A percentile compares a stretch with the other conserved stretches of the same genome.
phyloP scores from a whole-genome alignment of 2,329 filamentous ascomycete species.

The Teratosphaeria destructans region DNA sequence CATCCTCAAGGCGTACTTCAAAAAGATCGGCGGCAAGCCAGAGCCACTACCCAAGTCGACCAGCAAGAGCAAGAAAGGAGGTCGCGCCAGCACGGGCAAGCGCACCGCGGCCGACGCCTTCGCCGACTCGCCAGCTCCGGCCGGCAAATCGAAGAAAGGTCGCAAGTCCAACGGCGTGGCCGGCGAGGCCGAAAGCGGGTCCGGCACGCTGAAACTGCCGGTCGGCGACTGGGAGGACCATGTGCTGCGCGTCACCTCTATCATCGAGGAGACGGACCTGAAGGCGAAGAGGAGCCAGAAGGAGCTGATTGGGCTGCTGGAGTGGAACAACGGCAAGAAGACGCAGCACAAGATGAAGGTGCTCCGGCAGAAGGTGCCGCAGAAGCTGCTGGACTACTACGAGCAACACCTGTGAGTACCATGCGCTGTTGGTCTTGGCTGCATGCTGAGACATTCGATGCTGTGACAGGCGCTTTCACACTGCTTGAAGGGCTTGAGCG shows the following conservation, averaged over 20 bases:
- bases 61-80: slow-evolving; percentile 18
- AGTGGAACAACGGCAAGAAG: slow-evolving; percentile 62
- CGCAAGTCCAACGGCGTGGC: slow-evolving; percentile 18
- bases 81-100: slow-evolving; percentile 7
- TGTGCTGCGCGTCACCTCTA: slow-evolving; percentile 59
- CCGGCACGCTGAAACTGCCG: slow-evolving; percentile 51
- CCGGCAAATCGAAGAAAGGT: slow-evolving; percentile 13
- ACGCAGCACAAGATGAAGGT: slow-evolving; percentile 60
- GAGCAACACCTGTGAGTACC: slow-evolving; percentile 29
- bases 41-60: slow-evolving; percentile 8
- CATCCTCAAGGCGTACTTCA: slow-evolving; percentile 55
- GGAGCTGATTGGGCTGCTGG: slow-evolving; percentile 56
- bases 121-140: slow-evolving; percentile 18
- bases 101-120: slow-evolving; percentile 11
- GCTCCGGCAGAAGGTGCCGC: slow-evolving; percentile 66
- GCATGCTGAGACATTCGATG: neutral
- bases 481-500: neutral
- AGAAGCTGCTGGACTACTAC: slow-evolving; percentile 43
- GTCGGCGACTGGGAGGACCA: slow-evolving; percentile 68
- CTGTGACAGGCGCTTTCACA: neutral
- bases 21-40: slow-evolving; percentile 52
- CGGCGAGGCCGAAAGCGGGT: neutral
- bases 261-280: slow-evolving; percentile 45
- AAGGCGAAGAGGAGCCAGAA: slow-evolving; percentile 29
- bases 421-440: neutral